These are phyloP conservation scores for Hyphopichia pseudoburtonii DNA, from an alignment of 1,139 yeast genomes.

Conservation along the genomic window DNA sequence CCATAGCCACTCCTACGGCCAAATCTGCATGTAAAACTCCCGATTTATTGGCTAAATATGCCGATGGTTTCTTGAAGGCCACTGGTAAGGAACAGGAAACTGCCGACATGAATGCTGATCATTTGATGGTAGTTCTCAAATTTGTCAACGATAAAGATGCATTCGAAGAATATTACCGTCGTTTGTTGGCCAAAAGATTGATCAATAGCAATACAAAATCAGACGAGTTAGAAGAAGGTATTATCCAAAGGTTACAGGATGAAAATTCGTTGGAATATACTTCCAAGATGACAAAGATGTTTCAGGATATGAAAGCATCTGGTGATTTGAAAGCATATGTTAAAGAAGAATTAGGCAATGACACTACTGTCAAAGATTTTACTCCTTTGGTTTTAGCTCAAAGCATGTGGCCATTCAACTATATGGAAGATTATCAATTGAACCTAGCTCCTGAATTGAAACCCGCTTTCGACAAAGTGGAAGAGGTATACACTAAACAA, in stretches of 20 bases:
- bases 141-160: conserved; percentile 93
- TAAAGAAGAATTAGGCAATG: conserved; percentile 46
- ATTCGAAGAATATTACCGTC: conserved; percentile 89
- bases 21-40: conserved; percentile 67
- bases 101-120: conserved; percentile 75
- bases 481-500: conserved; percentile 65
- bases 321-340: conserved; percentile 72
- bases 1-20: conserved; percentile 68
- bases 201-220: conserved; percentile 83
- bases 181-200: conserved; percentile 83
- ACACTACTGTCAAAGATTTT: conserved; percentile 55
- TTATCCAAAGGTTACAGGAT: conserved; percentile 83
- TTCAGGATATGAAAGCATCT: conserved; percentile 88
- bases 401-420: conserved; percentile 82
- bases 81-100: conserved; percentile 69
- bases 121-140: conserved; percentile 83
- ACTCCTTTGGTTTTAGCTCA: conserved; percentile 81
- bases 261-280: conserved; percentile 94
- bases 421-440: conserved; percentile 42
- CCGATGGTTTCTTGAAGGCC: conserved; percentile 80
- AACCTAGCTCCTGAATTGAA: conserved; percentile 54
- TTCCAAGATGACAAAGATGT: conserved; percentile 92
- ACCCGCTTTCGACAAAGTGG: conserved; percentile 65
- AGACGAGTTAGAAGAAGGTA: conserved; percentile 80
- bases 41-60: conserved; percentile 84